Evolutionary conservation across 257 asterid genomes (phyloP).

Genomic region (Hygrophila difformis): DNA sequence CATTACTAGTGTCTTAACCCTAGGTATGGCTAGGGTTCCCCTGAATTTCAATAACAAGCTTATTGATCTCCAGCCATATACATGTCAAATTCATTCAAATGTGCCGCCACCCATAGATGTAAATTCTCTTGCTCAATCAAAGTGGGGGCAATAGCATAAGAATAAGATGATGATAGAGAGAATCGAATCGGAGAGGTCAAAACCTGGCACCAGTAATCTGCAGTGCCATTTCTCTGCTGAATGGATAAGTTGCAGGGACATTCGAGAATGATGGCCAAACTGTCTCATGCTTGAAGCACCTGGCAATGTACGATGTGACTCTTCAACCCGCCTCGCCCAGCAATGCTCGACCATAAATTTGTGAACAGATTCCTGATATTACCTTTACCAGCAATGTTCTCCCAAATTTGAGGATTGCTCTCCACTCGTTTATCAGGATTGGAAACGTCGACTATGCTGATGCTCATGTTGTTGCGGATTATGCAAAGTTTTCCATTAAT

Average conservation of each 20-base stretch:
- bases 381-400: conserved; percentile 36
- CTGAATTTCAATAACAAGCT: neutral
- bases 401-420: conserved; percentile 44
- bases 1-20: neutral
- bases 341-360: conserved; percentile 53
- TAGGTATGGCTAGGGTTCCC: conserved; percentile 2
- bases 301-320: conserved; percentile 60
- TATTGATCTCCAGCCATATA: neutral
- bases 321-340: conserved; percentile 60
- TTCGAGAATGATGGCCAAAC: neutral
- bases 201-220: conserved; percentile 8
- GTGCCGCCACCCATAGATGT: conserved; percentile 13
- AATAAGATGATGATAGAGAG: neutral
- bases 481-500: conserved; percentile 54
- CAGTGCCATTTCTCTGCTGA: neutral
- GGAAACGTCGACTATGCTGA: conserved; percentile 47
- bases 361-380: conserved; percentile 43
- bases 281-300: conserved; percentile 46
- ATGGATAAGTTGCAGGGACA: neutral
- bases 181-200: conserved; percentile 9
- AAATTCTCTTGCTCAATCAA: conserved; percentile 7
- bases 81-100: conserved; percentile 5
- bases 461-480: conserved; percentile 52
- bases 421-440: conserved; percentile 32
- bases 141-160: conserved; percentile 7